Percentiles rank a stretch among this genome's conserved stretches.
These are phyloP conservation scores for Cyclotella cryptica DNA, from an alignment of 108 stramenopile species.

Conservation along the genomic window DNA sequence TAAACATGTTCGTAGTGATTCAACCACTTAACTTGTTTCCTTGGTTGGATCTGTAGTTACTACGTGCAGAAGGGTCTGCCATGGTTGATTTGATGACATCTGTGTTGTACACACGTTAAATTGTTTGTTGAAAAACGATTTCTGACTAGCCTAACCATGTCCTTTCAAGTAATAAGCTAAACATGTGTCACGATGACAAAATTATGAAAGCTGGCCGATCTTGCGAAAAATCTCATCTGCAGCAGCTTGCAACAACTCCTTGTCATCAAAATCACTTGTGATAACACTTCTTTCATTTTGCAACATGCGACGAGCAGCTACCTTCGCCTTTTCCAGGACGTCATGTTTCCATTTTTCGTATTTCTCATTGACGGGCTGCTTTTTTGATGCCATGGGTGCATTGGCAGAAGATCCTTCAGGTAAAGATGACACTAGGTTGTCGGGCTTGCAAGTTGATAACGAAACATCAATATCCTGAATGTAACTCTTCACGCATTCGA, in stretches of 20 bases:
- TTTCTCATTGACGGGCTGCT: neutral
- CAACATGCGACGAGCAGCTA: neutral
- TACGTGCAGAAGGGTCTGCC: too few relatives aligned
- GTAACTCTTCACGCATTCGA: conserved; percentile 21
- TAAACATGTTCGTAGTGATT: too few relatives aligned
- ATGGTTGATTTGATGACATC: too few relatives aligned
- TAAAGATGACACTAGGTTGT: neutral
- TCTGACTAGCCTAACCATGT: too few relatives aligned
- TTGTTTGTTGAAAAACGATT: too few relatives aligned
- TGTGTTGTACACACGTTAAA: too few relatives aligned
- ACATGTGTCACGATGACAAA: too few relatives aligned
- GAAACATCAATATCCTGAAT: conserved; percentile 20
- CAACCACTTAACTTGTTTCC: too few relatives aligned
- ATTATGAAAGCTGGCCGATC: neutral
- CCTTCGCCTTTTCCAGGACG: conserved; percentile 21
- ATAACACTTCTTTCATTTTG: neutral
- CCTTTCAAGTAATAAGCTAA: too few relatives aligned
- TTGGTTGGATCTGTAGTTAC: too few relatives aligned
- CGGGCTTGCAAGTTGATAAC: neutral
- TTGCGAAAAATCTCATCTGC: conserved; percentile 32
- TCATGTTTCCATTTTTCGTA: conserved; percentile 40
- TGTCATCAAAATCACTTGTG: neutral
- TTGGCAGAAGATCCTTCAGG: neutral
- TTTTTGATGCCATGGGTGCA: conserved; percentile 1
- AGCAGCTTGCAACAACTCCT: conserved; percentile 21